phyloP scores from a whole-genome alignment of 352 stramenopile species.

The Phytopythium litorale region DNA sequence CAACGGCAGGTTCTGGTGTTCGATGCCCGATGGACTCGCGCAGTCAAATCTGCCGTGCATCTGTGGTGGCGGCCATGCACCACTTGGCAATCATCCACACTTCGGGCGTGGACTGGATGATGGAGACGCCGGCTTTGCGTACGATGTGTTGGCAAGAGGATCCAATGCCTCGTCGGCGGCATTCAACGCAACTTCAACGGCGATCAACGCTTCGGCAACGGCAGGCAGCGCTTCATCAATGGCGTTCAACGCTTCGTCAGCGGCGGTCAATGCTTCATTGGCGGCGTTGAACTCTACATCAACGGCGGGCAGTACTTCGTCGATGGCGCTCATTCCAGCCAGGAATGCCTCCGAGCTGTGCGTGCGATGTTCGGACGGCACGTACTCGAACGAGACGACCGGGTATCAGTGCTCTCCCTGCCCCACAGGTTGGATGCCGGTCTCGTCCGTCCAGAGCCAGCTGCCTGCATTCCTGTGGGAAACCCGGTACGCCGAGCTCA shows the following conservation, averaged over 20 bases:
- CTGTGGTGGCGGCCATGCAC: conserved; percentile 23
- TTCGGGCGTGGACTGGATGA: neutral
- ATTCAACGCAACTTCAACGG: no score
- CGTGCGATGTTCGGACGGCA: conserved; percentile 26
- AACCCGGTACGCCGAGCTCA: conserved; percentile 2
- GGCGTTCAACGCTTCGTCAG: no score
- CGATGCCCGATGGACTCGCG: conserved; percentile 3
- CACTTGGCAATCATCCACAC: neutral
- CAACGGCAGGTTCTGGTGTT: neutral
- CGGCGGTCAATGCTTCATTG: no score
- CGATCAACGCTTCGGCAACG: no score
- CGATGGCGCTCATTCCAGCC: conserved; percentile 6
- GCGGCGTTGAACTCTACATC: no score
- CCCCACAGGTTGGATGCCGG: conserved; percentile 19
- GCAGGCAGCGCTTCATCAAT: no score
- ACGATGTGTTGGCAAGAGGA: no score
- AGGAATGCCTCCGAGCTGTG: conserved; percentile 20
- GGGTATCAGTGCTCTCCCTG: conserved; percentile 34
- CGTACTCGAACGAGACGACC: conserved; percentile 46
- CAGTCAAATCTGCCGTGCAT: conserved; percentile 20
- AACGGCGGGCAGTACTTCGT: neutral
- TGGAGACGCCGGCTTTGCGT: conserved; percentile 1
- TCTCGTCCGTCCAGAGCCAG: conserved; percentile 1
- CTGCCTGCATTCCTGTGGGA: conserved; percentile 5
- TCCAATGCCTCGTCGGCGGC: no score